Evolutionary conservation across 257 asterid genomes (phyloP), one percentile per base, ranked within the genome.

Genomic region (Cynanchum wilfordii): DNA sequence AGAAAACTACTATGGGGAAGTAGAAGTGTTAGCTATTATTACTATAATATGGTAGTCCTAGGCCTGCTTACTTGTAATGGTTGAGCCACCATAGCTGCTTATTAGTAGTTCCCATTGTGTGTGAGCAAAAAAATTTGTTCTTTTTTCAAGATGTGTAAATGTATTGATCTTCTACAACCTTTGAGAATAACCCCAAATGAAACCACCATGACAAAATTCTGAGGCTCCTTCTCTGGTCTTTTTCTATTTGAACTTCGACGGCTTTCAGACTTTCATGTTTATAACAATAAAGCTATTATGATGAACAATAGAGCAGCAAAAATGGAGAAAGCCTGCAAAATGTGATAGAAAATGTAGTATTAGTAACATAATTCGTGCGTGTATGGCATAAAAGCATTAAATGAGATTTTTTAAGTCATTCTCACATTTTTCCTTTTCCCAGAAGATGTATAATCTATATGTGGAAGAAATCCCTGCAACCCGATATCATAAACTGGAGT

Each of bases 401-500:
- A 25, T 59, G 52, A 68, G 40, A 40, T 38, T 50, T 19, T 38
- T 16, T 19, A 45, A 58, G 44, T 12, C 25, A 49, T 60, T 12
- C 98, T 83, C 77, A 89, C 97, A 49, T 76, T 80, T 70, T 65
- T 78, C 63, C 5, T 19, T 30, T 55, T 16, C 52, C 73, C 69
- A 1, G 96, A 86, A 83, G 80, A 73, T 11, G 97, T 89, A 76
- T 87, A 89, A 54, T 86, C 88, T 82, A 89, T 90, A 7, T 81
- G 86, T 0, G 96, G 97, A 65, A 88, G 82, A 81, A 52, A 77
- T 7, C 89, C 92, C 72, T 83, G 90, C 38, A 92, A 70, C 25
- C 96, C 96, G 25, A 89, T 71, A 75, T 84, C 77, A 74, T 95
- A 95, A 60, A 90, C 99, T 1, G 95, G 90, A 63, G 86, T 79